Evolutionary conservation across 345 rosid species (phyloP), one percentile per base, ranked within the genome.

Genomic region (Moricandia arvensis): DNA sequence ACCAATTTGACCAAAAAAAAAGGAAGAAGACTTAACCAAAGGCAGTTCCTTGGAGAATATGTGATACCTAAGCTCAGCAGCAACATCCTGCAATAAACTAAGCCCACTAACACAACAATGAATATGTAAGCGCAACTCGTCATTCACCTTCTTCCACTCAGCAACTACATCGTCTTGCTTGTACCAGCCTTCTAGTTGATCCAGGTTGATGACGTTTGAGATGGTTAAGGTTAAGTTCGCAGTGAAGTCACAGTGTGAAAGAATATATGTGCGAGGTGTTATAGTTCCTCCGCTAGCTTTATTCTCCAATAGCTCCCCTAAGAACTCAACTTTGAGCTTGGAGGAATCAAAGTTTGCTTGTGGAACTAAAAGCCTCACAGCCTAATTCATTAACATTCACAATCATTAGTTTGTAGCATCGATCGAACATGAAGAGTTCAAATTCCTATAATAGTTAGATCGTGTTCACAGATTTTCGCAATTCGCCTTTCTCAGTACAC

Each of bases 181-280:
- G 79, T 91, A 91, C 94, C 97, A 93, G 35, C 98, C 98, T 84
- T 82, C 86, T 18, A 90, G 80, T 93, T 90, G 98, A 73, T 93
- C 89, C 21, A 88, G 79, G 77, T 86, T 85, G 78, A 91, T 91
- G 33, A 90, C 88, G 59, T 81, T 88, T 75, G 96, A 88, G 77
- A 93, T 85, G 66, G 91, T 86, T 59, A 91, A 78, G 65, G 96
- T 93, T 58, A 93, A 84, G 78, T 93, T 85, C 73, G 97, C 96
- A 3, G 97, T 93, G 81, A 88, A 85, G 80, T 91, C 97, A 75
- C 98, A 93, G 76, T 93, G 98, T 9, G 98, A 93, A 27, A 93
- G 85, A 30, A 91, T 88, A 72, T 93, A 91, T 8, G 96, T 83
- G 68, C 96, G 84, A 4, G 96, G 97, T 6, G 77, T 72, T 63